Base-by-base conservation (phyloP, 768 basidiomycete species). In the Podaxis sp. region DNA sequence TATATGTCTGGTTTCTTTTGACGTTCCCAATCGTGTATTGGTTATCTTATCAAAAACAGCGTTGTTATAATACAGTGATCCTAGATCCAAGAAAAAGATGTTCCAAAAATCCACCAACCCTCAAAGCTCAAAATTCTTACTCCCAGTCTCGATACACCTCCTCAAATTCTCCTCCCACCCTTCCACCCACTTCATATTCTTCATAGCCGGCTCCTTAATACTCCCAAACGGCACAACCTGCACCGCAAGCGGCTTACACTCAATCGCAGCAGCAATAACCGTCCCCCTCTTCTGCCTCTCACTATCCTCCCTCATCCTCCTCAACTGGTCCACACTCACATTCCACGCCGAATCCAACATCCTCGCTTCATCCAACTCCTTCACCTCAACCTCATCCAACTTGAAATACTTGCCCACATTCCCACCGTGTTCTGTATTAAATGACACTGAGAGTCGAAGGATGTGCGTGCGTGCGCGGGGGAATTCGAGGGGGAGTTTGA, bases 141-240 rank as follows among this genome's bases (percentile, higher is more conserved):
- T 52, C 30, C 52, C 52, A 12, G 52, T 52, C 4, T 52, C 52
- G 7, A 52, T 30, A 8, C 52, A 54, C 9, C 52, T 17, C 52
- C 52, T 33, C 30, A 54, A 36, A 30, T 36, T 54, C 52, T 33
- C 33, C 52, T 33, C 30, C 52, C 52, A 33, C n/a, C 19, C 13
- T 6, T 54, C 52, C 28, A 36, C 30, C 52, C 30, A 54, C 28
- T n/a, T 54, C 17, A 36, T 54, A n/a, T 19, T 54, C 52, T 33
- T 54, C 30, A 38, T 22, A 28, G 17, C 17, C 0, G 22, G 26
- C 52, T 30, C 52, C 7, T 15, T 30, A 36, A 28, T 30, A n/a
- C 52, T 38, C n/a, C 73, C 74, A 59, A 74, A 73, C n/a, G 74
- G 75, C 15, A 75, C 69, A 12, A 73, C 70, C 57, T 73, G 73